Evolutionary conservation across 345 rosid genomes (phyloP), one percentile per base, ranked within the genome.

Genomic region (Eucalyptus rudis): DNA sequence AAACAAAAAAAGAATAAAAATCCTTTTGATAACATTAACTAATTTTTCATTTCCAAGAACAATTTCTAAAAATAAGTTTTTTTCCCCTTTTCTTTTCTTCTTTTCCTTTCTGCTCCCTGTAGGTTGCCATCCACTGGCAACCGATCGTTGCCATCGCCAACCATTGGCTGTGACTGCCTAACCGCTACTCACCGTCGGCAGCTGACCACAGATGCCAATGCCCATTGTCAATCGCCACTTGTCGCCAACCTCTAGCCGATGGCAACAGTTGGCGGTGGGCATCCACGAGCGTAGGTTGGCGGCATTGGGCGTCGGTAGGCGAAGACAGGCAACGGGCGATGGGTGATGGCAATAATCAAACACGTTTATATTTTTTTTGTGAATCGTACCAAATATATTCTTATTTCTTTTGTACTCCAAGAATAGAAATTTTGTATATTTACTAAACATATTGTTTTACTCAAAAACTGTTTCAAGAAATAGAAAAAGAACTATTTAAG

Each of bases 131-230:
- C 10, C 9, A 10, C 1, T 1, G 0, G 4, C 2, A 1, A 52
- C 4, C 10, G 2, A 7, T 52, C 1, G 0, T 1, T 52, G 0
- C 24, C 58, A 52, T 19, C 2, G 2, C 58, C 58, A 19, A 52
- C 4, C 58, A 52, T 52, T 52, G 24, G 24, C 2, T 0, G 0
- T 0, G 9, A 52, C 2, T 0, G 8, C 4, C 1, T 0, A 1
- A 51, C 4, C 1, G 0, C 0, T 51, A 0, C 22, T 51, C 4
- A 0, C 2, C 0, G 1, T 7, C 0, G 1, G 1, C 2, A 17
- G 1, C 0, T 7, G 1, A 51, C 56, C 22, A 17, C 9, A 1
- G 0, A 3, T 51, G 56, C 22, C 4, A 0, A 52, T 0, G 2
- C 4, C 24, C 56, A 52, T 52, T 52, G 10, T 52, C 2, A 2